phyloP scores from a whole-genome alignment of 106 monocot species.

The Allium fistulosum region DNA sequence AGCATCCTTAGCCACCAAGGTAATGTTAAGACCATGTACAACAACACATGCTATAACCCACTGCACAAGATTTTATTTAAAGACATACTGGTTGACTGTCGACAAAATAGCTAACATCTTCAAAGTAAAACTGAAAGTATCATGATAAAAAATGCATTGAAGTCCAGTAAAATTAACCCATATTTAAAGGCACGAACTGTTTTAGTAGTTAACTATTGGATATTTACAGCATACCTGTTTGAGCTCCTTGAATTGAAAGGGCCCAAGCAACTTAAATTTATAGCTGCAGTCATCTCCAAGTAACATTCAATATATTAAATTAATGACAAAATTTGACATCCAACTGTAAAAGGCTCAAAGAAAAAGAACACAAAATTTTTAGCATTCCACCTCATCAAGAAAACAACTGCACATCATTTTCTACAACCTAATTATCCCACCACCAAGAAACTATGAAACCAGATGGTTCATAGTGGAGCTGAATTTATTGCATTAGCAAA shows the following conservation, averaged over 20 bases:
- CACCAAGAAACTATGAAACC: slow-evolving; percentile 5
- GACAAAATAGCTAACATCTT: too few species aligned
- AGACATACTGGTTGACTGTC: background rate
- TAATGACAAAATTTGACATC: background rate
- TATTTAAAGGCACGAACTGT: too few species aligned
- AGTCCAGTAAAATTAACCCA: too few species aligned
- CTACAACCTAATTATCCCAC: slow-evolving; percentile 9
- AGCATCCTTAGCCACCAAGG: slow-evolving; percentile 3
- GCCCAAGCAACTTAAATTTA: background rate
- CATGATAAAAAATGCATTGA: too few species aligned
- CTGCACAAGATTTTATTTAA: background rate
- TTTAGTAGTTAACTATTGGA: too few species aligned
- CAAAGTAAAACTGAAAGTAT: too few species aligned
- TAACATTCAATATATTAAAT: background rate
- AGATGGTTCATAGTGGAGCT: background rate
- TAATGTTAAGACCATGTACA: background rate
- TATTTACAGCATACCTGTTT: too few species aligned
- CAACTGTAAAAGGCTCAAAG: background rate
- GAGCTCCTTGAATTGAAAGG: background rate
- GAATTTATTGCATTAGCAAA: slow-evolving; percentile 7
- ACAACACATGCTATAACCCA: background rate
- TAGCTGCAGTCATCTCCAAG: background rate
- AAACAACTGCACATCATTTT: background rate
- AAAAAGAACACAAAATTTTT: background rate
- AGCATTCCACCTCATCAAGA: slow-evolving; percentile 6